These are phyloP conservation scores for Sphaerostilbella broomeana DNA, from an alignment of 2,329 filamentous ascomycete species.

Conservation along the genomic window DNA sequence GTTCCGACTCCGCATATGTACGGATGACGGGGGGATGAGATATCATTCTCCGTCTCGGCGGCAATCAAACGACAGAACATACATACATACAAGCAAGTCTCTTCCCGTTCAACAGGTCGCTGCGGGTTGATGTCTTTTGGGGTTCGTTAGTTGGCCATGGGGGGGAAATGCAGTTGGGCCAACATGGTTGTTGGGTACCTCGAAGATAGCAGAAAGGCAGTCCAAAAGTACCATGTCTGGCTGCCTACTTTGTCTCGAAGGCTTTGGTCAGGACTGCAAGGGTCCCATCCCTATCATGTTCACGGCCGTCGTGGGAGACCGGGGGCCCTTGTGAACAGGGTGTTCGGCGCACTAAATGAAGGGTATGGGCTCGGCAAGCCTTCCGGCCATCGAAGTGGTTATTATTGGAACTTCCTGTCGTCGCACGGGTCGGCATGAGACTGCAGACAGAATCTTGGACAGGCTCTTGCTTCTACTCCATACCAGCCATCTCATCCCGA, in stretches of 20 bases:
- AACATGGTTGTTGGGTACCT: neutral
- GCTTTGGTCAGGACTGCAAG: slow-evolving; percentile 7
- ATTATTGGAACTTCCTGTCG: slow-evolving; percentile 14
- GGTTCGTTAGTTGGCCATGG: slow-evolving; percentile 8
- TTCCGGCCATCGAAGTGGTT: slow-evolving; percentile 14
- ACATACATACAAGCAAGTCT: neutral
- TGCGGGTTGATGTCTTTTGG: too few species aligned
- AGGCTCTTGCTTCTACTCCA: too few species aligned
- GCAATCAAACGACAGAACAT: too few species aligned
- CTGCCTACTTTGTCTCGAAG: slow-evolving; percentile 2
- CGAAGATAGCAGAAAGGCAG: slow-evolving; percentile 6
- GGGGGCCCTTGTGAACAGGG: slow-evolving; percentile 10
- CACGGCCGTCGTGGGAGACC: neutral
- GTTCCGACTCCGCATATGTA: too few species aligned
- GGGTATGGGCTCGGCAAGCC: slow-evolving; percentile 14
- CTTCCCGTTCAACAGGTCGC: too few species aligned
- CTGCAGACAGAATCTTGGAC: too few species aligned
- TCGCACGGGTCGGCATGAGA: too few species aligned
- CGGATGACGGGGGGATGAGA: too few species aligned
- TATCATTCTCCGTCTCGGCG: too few species aligned
- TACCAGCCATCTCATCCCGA: too few species aligned
- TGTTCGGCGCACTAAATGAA: slow-evolving; percentile 15
- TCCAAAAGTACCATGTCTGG: slow-evolving; percentile 11
- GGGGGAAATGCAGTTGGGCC: too few species aligned
- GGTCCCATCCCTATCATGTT: slow-evolving; percentile 1